Percentiles rank a stretch among this genome's conserved stretches.
Evolutionary conservation across 2,329 filamentous ascomycete species (phyloP).

Genomic region (Escovopsis sp.): DNA sequence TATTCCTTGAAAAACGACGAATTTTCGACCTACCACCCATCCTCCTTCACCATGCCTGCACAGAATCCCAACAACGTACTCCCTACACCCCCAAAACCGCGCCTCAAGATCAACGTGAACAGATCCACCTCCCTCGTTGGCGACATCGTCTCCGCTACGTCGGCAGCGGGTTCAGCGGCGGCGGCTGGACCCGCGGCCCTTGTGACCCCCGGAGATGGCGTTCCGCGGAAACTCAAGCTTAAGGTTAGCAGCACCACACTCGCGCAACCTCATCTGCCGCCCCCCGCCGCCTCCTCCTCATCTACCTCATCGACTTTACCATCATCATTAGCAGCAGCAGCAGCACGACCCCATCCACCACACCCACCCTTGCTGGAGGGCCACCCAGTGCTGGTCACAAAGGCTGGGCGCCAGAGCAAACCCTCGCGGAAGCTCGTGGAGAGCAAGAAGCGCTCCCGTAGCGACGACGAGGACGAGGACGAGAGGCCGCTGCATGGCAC

Average conservation of each 20-base stretch:
- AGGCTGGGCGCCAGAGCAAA: slow-evolving; percentile 43
- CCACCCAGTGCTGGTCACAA: slow-evolving; percentile 29
- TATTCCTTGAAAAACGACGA: no score
- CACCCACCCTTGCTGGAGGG: no score
- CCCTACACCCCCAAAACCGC: slow-evolving; percentile 18
- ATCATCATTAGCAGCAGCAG: no score
- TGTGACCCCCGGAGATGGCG: slow-evolving; percentile 16
- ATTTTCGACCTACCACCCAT: no score
- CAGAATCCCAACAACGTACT: slow-evolving; percentile 10
- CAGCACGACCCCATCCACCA: no score
- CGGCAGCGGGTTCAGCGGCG: slow-evolving; percentile 2
- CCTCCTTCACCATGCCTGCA: slow-evolving; percentile 19
- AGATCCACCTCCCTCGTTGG: slow-evolving; percentile 19
- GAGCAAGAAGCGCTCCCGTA: slow-evolving; percentile 45
- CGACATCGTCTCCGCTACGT: slow-evolving; percentile 10
- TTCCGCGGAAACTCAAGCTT: slow-evolving; percentile 24
- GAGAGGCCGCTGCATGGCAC: slow-evolving; percentile 20
- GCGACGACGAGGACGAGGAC: slow-evolving; percentile 33
- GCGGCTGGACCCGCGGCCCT: neutral
- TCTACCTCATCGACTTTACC: no score
- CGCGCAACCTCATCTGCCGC: slow-evolving; percentile 27
- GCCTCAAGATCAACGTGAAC: slow-evolving; percentile 24
- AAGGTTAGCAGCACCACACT: slow-evolving; percentile 21
- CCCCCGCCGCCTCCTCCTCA: slow-evolving; percentile 23
- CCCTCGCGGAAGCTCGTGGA: slow-evolving; percentile 41